phyloP scores from a whole-genome alignment of 2,329 filamentous ascomycete species.

The Exophiala lecanii-corni region DNA sequence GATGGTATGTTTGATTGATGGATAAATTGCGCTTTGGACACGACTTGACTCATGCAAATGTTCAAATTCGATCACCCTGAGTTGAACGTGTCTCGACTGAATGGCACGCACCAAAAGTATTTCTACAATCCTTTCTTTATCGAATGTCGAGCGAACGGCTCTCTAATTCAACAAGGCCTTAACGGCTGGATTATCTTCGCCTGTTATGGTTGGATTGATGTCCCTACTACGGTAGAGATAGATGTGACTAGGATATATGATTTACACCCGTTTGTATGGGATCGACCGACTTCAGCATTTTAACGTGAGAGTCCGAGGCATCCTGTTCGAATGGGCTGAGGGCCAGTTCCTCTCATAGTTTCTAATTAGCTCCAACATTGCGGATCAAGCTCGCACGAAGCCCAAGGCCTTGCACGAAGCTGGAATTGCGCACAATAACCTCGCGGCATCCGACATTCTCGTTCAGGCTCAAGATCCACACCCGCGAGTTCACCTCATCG shows the following conservation, averaged over 20 bases:
- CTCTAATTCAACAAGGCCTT: constrained; percentile 7
- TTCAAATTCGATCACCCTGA: constrained; percentile 10
- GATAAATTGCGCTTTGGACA: too few relatives aligned
- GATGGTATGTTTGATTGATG: constrained; percentile 3
- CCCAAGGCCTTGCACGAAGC: constrained; percentile 1
- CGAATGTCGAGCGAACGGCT: constrained; percentile 11
- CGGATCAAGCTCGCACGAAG: too few relatives aligned
- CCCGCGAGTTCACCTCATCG: constrained; percentile 6
- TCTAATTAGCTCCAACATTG: too few relatives aligned
- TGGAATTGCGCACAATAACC: not conserved
- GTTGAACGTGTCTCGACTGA: not conserved
- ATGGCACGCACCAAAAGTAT: not conserved
- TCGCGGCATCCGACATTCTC: constrained; percentile 5
- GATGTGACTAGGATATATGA: not conserved
- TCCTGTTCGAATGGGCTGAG: too few relatives aligned
- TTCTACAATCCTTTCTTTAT: constrained; percentile 12
- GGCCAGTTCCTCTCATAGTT: too few relatives aligned
- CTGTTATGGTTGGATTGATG: constrained; percentile 9
- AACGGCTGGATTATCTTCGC: constrained; percentile 4
- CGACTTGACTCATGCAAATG: not conserved
- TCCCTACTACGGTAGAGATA: not conserved
- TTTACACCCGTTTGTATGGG: too few relatives aligned
- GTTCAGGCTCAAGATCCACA: constrained; percentile 2
- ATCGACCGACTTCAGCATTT: too few relatives aligned
- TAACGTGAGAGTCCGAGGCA: too few relatives aligned